A percentile compares a stretch with the other conserved stretches of the same genome.
Conservation (phyloP, 2,329 filamentous ascomycete genomes). For the Phialophora tarda region DNA sequence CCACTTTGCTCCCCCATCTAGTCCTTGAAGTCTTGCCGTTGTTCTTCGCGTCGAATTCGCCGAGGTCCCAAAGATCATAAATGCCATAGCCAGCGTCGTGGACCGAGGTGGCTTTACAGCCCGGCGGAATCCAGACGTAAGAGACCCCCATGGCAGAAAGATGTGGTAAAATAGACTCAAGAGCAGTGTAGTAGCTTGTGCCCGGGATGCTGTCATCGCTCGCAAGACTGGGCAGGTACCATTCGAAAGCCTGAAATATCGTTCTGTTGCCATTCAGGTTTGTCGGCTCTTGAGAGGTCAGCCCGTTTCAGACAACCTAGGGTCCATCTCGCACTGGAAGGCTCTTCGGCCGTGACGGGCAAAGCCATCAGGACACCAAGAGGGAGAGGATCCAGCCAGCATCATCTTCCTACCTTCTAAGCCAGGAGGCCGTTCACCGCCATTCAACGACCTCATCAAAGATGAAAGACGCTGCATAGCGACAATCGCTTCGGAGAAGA, state of each 20-base stretch:
- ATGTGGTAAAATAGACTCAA: constrained; percentile 58
- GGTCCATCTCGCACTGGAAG: neutral
- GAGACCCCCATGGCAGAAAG: constrained; percentile 67
- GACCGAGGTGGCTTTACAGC: constrained; percentile 67
- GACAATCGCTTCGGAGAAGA: neutral
- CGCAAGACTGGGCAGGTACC: constrained; percentile 62
- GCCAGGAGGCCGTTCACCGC: neutral
- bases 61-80: constrained; percentile 73
- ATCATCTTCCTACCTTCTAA: constrained; percentile 16
- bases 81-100: constrained; percentile 70
- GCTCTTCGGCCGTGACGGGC: neutral
- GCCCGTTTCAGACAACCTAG: neutral
- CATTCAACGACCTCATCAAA: constrained; percentile 19
- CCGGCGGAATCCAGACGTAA: constrained; percentile 71
- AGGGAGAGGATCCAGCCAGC: neutral
- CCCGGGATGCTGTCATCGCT: constrained; percentile 48
- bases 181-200: constrained; percentile 64
- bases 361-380: neutral
- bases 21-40: constrained; percentile 53
- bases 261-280: constrained; percentile 54
- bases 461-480: constrained; percentile 17
- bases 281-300: constrained; percentile 4
- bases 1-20: constrained; percentile 71
- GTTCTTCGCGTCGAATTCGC: constrained; percentile 75
- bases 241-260: constrained; percentile 74